Evolutionary conservation across 225 moss, liverwort and hornwort genomes (phyloP), one percentile per base, ranked within the genome.

Genomic region (Polytrichum formosum): DNA sequence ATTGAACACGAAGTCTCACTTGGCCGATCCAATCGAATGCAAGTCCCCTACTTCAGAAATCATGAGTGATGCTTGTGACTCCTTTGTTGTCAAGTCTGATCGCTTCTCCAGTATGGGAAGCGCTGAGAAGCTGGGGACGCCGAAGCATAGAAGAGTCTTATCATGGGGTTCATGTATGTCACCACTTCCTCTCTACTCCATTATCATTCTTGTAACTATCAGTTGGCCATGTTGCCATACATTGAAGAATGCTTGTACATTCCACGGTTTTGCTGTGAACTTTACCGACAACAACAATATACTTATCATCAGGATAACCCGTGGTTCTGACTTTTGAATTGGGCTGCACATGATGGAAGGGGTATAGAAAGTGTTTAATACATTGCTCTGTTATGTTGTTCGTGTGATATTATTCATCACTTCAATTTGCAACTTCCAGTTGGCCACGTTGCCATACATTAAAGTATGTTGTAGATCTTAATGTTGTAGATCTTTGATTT

Each of bases 11-110:
- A 67, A 55, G 13, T 65, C 53, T 35, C 58, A 25, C 35, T 68
- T 58, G 27, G 6, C 56, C 22, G 64, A 61, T n/a, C 67, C 61
- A 65, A 56, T 29, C 65, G 60, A 20, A 53, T 29, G 67, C 33
- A 62, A 58, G 25, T 82, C 82, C 22, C 79, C 86, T 18, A 75
- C 65, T 58, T 77, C 86, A 16, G 83, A 83, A 21, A 83, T 87
- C 28, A 78, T 87, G 83, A 83, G 70, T 56, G 87, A 87, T 76
- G 87, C 87, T 35, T 78, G 74, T 28, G 81, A 87, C 19, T 73
- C 64, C 7, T 74, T 81, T 72, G 7, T 46, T 4, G 74, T 78
- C 27, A 83, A 80, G 64, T 83, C 83, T 1, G 87, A 83, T 55
- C 83, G 83, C 9, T 83, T 81, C 66, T 78, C 81, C 1, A 75